A percentile compares a stretch with the other conserved stretches of the same genome.
These are phyloP conservation scores for Colletotrichum noveboracense DNA, from an alignment of 2,329 filamentous ascomycete species.

Conservation along the genomic window DNA sequence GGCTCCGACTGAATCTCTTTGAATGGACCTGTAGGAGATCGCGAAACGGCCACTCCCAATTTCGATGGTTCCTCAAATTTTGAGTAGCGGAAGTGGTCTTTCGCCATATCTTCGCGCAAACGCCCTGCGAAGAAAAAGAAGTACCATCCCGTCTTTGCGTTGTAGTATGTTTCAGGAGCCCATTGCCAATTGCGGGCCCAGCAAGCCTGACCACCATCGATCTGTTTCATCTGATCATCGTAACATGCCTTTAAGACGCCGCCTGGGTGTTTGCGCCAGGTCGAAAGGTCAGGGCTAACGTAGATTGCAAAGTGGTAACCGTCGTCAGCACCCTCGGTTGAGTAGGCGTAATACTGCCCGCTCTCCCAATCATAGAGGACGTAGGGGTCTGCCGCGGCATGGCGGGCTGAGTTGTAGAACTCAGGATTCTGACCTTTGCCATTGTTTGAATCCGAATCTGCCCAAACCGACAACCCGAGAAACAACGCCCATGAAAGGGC, in stretches of 20 bases:
- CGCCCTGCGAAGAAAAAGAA: slow-evolving; percentile 41
- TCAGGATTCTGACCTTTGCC: slow-evolving; percentile 22
- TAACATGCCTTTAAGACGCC: slow-evolving; percentile 37
- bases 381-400: slow-evolving; percentile 36
- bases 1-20: slow-evolving; percentile 34
- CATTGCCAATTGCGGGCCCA: slow-evolving; percentile 41
- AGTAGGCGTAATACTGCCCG: slow-evolving; percentile 38
- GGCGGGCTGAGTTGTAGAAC: slow-evolving; percentile 37
- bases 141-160: slow-evolving; percentile 39
- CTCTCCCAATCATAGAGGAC: slow-evolving; percentile 34
- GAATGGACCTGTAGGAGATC: slow-evolving; percentile 37
- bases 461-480: not conserved
- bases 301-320: slow-evolving; percentile 38
- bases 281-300: slow-evolving; percentile 39
- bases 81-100: slow-evolving; percentile 37
- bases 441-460: not conserved
- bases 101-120: slow-evolving; percentile 34
- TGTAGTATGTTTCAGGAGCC: slow-evolving; percentile 41
- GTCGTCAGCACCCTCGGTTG: slow-evolving; percentile 37
- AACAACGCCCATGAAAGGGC: not conserved
- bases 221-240: slow-evolving; percentile 30
- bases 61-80: slow-evolving; percentile 40
- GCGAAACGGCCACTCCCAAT: slow-evolving; percentile 38
- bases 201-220: slow-evolving; percentile 37
- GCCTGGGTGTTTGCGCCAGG: slow-evolving; percentile 36